Percentiles rank a stretch among this genome's conserved stretches.
Evolutionary conservation across 306 rosid genomes (phyloP).

Genomic region (Oxytropis ochrocephala): DNA sequence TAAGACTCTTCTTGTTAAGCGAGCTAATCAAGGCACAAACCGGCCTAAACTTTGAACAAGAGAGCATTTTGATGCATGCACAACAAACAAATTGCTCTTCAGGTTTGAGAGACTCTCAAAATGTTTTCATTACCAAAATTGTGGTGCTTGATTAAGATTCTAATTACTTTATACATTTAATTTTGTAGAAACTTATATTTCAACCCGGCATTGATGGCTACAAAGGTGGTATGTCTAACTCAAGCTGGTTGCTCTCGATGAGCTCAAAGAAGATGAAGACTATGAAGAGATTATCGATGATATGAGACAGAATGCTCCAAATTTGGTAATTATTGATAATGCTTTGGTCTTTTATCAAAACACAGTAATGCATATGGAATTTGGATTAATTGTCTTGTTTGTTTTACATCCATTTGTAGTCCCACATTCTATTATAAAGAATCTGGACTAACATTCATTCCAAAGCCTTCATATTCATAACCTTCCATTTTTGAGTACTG

Average conservation of each 20-base stretch:
- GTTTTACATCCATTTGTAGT: too few species aligned
- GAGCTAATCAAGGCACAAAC: slow-evolving; percentile 94
- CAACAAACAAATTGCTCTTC: slow-evolving; percentile 98
- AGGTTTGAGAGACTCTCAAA: slow-evolving; percentile 39
- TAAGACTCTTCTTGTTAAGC: slow-evolving; percentile 90
- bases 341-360: too few species aligned
- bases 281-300: too few species aligned
- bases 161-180: neutral
- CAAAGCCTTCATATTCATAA: too few species aligned
- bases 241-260: slow-evolving; percentile 75
- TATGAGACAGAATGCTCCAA: too few species aligned
- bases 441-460: too few species aligned
- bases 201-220: slow-evolving; percentile 69
- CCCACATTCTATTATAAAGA: too few species aligned
- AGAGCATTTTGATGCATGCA: slow-evolving; percentile 83
- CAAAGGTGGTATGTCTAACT: slow-evolving; percentile 83
- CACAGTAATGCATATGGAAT: too few species aligned
- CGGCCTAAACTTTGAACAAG: slow-evolving; percentile 98
- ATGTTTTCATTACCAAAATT: neutral
- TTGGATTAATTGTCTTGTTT: too few species aligned
- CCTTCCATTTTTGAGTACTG: too few species aligned
- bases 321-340: too few species aligned
- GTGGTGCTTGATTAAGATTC: slow-evolving; percentile 10
- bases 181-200: slow-evolving; percentile 72
- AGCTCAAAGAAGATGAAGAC: too few species aligned